These are phyloP conservation scores for Bimuria novae-zelandiae DNA, from an alignment of 2,329 filamentous ascomycete genomes.

Conservation along the genomic window DNA sequence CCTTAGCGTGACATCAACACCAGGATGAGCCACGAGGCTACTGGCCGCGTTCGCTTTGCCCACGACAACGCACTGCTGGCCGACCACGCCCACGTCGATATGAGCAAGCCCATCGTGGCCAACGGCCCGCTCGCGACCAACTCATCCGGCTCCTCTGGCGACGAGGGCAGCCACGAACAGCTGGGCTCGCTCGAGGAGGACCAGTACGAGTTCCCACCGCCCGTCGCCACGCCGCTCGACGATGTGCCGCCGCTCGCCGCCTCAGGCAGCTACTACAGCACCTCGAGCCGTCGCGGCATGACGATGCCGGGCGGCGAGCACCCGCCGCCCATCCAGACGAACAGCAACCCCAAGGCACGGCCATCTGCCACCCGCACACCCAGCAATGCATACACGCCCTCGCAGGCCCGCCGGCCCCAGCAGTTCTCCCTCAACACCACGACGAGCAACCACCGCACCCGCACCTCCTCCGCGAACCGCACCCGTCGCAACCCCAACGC, in stretches of 20 bases:
- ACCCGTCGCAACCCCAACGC: constrained; percentile 67
- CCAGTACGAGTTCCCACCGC: constrained; percentile 47
- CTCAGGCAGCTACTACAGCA: constrained; percentile 31
- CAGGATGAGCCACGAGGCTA: constrained; percentile 27
- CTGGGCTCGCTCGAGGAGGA: constrained; percentile 51
- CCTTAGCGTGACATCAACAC: constrained; percentile 12
- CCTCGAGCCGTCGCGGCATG: constrained; percentile 29
- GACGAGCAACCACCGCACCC: constrained; percentile 59
- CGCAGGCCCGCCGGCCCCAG: constrained; percentile 49
- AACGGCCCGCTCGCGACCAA: constrained; percentile 47
- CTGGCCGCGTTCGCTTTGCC: constrained; percentile 35
- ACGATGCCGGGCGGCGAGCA: constrained; percentile 21
- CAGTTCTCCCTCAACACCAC: constrained; percentile 52
- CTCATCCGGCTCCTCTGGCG: constrained; percentile 55
- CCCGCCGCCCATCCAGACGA: constrained; percentile 34
- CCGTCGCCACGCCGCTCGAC: constrained; percentile 39
- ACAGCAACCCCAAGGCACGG: constrained; percentile 35
- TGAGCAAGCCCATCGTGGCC: constrained; percentile 35
- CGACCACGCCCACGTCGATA: constrained; percentile 23
- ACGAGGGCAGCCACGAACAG: constrained; percentile 53
- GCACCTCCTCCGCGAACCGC: constrained; percentile 62
- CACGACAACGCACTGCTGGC: constrained; percentile 27
- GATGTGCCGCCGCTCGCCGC: constrained; percentile 38
- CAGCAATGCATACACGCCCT: constrained; percentile 56
- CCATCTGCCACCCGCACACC: constrained; percentile 53